Percentiles rank a stretch among this genome's conserved stretches.
These are phyloP conservation scores for Melaleuca quinquenervia DNA, from an alignment of 345 rosid species.

Conservation along the genomic window DNA sequence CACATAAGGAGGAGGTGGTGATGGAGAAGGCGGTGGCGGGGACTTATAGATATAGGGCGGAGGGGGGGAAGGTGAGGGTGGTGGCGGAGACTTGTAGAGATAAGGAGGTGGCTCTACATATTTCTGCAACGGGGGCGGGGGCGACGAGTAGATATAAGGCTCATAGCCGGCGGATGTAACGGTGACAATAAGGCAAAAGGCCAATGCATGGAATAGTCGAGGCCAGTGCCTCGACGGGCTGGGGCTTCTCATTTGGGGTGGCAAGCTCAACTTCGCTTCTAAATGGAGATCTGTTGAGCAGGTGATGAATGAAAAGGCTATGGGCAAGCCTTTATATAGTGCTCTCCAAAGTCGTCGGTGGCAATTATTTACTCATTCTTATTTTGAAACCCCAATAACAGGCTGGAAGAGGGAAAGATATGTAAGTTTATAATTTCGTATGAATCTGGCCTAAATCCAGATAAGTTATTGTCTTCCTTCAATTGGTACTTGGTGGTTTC, in stretches of 20 bases:
- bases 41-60: not conserved
- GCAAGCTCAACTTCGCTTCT: not conserved
- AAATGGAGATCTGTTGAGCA: not conserved
- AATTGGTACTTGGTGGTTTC: not conserved
- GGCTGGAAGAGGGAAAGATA: not conserved
- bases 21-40: not conserved
- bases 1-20: slow-evolving; percentile 8
- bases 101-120: not conserved
- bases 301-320: not conserved
- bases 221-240: slow-evolving; percentile 11
- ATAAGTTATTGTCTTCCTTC: not conserved
- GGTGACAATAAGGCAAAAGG: slow-evolving; percentile 19
- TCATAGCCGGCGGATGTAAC: not conserved
- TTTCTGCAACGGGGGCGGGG: not conserved
- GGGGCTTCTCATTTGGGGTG: slow-evolving; percentile 12
- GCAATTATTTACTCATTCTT: not conserved
- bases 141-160: slow-evolving; percentile 10
- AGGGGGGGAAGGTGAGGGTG: not conserved
- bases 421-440: not conserved
- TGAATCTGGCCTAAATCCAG: not conserved
- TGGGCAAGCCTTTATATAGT: not conserved
- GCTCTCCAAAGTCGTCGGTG: not conserved
- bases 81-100: slow-evolving; percentile 1
- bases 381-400: not conserved
- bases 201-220: slow-evolving; percentile 10